Evolutionary conservation across 2,329 filamentous ascomycete genomes (phyloP).

Genomic region (Xylariaceae sp.): DNA sequence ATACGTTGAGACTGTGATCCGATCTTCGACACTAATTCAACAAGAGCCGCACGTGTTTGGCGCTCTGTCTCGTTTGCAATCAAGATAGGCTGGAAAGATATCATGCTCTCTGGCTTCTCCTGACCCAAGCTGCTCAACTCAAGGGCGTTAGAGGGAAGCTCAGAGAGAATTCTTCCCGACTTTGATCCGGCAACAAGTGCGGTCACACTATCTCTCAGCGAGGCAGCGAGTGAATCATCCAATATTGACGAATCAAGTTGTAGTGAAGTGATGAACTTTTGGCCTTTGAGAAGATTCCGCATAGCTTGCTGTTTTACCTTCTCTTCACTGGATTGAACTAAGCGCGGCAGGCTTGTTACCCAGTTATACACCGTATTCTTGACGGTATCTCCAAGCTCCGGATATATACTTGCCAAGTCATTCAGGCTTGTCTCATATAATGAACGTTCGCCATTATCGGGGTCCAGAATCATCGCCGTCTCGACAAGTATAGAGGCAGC

Average conservation of each 20-base stretch:
- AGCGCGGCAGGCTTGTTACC: constrained; percentile 71
- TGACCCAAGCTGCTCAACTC: constrained; percentile 31
- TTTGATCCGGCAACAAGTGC: constrained; percentile 36
- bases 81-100: constrained; percentile 55
- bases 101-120: constrained; percentile 17
- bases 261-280: constrained; percentile 59
- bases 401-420: constrained; percentile 58
- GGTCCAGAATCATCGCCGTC: constrained; percentile 66
- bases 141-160: constrained; percentile 30
- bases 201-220: constrained; percentile 69
- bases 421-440: constrained; percentile 48
- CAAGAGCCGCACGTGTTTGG: constrained; percentile 52
- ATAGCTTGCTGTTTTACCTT: constrained; percentile 67
- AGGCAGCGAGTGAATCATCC: constrained; percentile 60
- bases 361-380: constrained; percentile 73
- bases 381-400: constrained; percentile 56
- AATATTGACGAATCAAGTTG: constrained; percentile 61
- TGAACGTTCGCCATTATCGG: constrained; percentile 42
- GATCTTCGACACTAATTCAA: constrained; percentile 51
- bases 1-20: constrained; percentile 55
- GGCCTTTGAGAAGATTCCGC: constrained; percentile 68
- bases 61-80: constrained; percentile 62
- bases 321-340: constrained; percentile 82
- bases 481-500: constrained; percentile 71
- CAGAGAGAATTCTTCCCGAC: constrained; percentile 30